A percentile compares a stretch with the other conserved stretches of the same genome.
Evolutionary conservation across 2,329 filamentous ascomycete genomes (phyloP).

Genomic region (Trichoderma sp.): DNA sequence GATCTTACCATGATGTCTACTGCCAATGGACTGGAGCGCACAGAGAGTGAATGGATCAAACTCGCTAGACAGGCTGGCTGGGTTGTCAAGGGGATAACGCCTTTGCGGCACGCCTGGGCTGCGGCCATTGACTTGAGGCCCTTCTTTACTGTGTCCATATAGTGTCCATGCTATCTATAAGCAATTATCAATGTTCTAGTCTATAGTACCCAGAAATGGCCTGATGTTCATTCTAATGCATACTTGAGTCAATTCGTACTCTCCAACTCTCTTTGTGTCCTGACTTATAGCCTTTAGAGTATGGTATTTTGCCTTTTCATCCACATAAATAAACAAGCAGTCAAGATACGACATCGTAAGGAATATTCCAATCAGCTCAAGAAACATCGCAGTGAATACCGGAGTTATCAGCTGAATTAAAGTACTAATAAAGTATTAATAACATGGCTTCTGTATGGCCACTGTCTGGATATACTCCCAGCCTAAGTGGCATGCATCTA

Average conservation of each 20-base stretch:
- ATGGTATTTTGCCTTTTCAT: background rate
- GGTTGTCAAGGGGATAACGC: constrained; percentile 24
- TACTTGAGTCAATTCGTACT: background rate
- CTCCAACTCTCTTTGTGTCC: background rate
- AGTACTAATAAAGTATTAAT: background rate
- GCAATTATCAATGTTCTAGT: too few relatives aligned
- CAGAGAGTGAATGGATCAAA: constrained; percentile 30
- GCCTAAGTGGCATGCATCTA: background rate
- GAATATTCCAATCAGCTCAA: background rate
- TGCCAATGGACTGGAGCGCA: constrained; percentile 34
- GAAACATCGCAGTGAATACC: background rate
- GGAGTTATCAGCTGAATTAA: background rate
- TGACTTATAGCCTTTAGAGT: background rate
- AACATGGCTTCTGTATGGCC: background rate
- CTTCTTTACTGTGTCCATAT: background rate
- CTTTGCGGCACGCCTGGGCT: constrained; percentile 11
- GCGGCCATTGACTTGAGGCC: constrained; percentile 13
- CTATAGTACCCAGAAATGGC: background rate
- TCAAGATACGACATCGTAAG: background rate
- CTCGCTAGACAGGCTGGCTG: constrained; percentile 33
- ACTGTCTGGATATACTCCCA: background rate
- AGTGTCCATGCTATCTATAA: background rate
- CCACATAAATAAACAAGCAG: background rate
- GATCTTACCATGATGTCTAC: constrained; percentile 44
- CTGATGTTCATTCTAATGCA: background rate